Percentiles rank a stretch among this genome's conserved stretches.
Conservation (phyloP, 345 rosid species). For the Brassica nigra region DNA sequence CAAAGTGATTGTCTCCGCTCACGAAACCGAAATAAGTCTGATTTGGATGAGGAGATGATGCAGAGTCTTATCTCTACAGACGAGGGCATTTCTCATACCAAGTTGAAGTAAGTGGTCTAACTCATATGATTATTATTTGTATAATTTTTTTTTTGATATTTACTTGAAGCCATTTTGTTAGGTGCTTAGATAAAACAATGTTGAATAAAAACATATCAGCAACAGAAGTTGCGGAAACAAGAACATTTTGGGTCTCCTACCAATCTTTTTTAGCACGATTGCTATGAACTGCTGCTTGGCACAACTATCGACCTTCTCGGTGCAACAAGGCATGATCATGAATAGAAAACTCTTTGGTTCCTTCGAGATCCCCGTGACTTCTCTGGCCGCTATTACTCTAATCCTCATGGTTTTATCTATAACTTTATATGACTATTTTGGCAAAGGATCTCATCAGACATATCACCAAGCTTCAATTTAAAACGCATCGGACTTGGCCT, state of each 20-base stretch:
- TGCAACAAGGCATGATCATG: constrained; percentile 60
- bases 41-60: constrained; percentile 10
- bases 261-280: constrained; percentile 58
- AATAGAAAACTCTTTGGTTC: constrained; percentile 38
- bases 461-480: constrained; percentile 30
- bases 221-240: constrained; percentile 52
- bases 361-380: constrained; percentile 57
- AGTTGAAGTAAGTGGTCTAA: constrained; percentile 27
- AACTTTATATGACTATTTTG: constrained; percentile 45
- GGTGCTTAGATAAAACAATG: constrained; percentile 53
- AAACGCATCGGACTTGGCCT: constrained; percentile 57
- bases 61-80: constrained; percentile 15
- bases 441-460: neutral
- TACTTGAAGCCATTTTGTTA: constrained; percentile 14
- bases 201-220: constrained; percentile 31
- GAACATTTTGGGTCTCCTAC: constrained; percentile 52
- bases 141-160: neutral
- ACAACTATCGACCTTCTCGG: constrained; percentile 59
- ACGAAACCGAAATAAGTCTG: constrained; percentile 17
- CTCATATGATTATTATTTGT: neutral
- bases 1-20: constrained; percentile 41
- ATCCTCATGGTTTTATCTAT: constrained; percentile 45
- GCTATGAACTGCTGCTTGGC: constrained; percentile 65
- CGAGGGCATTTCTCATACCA: constrained; percentile 1
- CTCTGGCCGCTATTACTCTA: constrained; percentile 47